phyloP scores from a whole-genome alignment of 148 eudicot species.

The Silene conica region DNA sequence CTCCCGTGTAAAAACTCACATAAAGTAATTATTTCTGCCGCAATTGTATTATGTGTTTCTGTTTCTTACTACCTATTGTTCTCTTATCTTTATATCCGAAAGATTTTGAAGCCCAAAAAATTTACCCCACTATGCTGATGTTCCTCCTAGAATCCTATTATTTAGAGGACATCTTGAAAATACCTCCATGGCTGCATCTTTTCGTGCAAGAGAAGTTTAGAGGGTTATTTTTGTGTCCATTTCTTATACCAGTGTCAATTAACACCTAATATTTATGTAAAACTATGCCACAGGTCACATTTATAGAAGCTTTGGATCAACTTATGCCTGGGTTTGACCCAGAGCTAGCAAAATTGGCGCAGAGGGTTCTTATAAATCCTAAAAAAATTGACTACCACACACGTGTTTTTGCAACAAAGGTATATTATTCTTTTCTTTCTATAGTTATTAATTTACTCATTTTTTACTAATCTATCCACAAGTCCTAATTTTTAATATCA shows the following conservation, averaged over 20 bases:
- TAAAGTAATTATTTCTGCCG: no score
- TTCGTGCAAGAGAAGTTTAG: not conserved
- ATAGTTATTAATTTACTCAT: no score
- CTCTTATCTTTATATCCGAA: not conserved
- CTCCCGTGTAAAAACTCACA: no score
- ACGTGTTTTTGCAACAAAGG: constrained; percentile 99
- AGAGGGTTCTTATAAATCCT: constrained; percentile 90
- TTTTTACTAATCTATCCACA: no score
- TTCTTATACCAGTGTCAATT: not conserved
- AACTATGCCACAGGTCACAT: constrained; percentile 61
- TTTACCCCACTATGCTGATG: not conserved
- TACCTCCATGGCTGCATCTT: not conserved
- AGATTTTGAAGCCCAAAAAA: not conserved
- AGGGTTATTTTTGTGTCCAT: not conserved
- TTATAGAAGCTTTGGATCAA: constrained; percentile 97
- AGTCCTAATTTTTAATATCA: no score
- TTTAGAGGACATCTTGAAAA: not conserved
- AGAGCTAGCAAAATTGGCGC: constrained; percentile 95
- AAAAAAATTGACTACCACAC: constrained; percentile 94
- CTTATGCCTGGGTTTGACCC: constrained; percentile 99
- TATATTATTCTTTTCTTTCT: constrained; percentile 18
- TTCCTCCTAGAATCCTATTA: not conserved
- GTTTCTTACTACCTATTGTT: not conserved
- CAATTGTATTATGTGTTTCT: constrained; percentile 1
- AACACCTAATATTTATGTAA: not conserved